Base-by-base conservation (phyloP, 2,329 filamentous ascomycete species). In the Talaromyces sp. region DNA sequence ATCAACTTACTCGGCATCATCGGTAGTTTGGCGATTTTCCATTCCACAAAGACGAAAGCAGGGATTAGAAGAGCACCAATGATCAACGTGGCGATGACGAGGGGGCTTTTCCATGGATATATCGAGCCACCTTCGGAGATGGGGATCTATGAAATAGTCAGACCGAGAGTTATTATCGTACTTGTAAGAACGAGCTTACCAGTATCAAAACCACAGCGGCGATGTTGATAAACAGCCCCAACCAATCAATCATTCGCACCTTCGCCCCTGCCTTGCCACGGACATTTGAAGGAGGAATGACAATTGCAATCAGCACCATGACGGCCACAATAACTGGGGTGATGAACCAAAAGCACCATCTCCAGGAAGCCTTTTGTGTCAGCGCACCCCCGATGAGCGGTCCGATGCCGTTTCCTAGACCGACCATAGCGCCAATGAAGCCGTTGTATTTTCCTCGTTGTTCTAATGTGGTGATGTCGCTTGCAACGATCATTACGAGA, bases 401-500 rank as follows among this genome's bases (percentile, higher is more conserved):
- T 6, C 75, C 73, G 56, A 80, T 75, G 0, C 79, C 80, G 16
- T 75, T 75, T 3, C 68, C 72, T n/a, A 73, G 60, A 1, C 68
- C 72, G 4, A 74, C 64, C 0, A 72, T 65, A 9, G 68, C 66
- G 0, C 70, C 69, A 18, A 73, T 64, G 3, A 71, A 64, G 1
- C 69, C 61, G 40, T 59, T 65, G 44, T 69, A 82, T 66, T 81
- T 83, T 14, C 83, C 83, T 60, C 83, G 73, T 65, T 84, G 78
- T 66, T 83, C 77, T 6, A 85, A 71, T 1, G 81, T 81, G 0
- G 83, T 81, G 16, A 85, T 73, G 67, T 86, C 83, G 10, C 76
- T 81, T 3, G 85, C 78, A 57, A 85, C 82, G 67, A 86, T 84
- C 79, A 83, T 83, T n/a, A 78, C 72, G 36, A 85, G 70, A 18